Conservation (phyloP, 2,329 filamentous ascomycete species). For the Pseudopyricularia javanii region DNA sequence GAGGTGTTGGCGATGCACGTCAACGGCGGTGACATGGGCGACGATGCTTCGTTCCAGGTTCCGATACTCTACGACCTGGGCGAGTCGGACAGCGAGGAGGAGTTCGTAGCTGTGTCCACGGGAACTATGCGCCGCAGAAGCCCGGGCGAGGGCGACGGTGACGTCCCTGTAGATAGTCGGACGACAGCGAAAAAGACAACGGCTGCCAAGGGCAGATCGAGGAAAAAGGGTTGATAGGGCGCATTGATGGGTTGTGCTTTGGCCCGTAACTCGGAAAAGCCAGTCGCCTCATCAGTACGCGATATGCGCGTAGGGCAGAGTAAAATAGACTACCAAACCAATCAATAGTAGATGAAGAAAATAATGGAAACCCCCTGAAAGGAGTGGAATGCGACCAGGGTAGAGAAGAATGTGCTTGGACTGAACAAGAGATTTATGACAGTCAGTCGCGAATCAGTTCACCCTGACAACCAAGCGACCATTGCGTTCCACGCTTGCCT, state of each 20-base stretch:
- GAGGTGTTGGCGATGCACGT: conserved; percentile 74
- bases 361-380: too few species aligned
- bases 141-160: conserved; percentile 58
- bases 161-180: conserved; percentile 40
- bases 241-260: conserved; percentile 1
- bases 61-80: conserved; percentile 87
- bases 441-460: too few species aligned
- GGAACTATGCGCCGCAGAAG: conserved; percentile 85
- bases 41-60: conserved; percentile 62
- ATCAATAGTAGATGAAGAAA: too few species aligned
- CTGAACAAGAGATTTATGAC: too few species aligned
- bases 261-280: neutral
- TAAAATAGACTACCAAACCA: too few species aligned
- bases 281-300: too few species aligned
- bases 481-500: too few species aligned
- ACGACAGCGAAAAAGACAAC: conserved; percentile 26
- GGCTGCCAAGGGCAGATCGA: conserved; percentile 23
- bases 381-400: too few species aligned
- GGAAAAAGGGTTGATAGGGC: conserved; percentile 18
- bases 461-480: too few species aligned
- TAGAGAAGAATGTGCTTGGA: too few species aligned
- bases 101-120: conserved; percentile 54
- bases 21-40: conserved; percentile 42
- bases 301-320: too few species aligned
- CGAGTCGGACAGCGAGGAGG: conserved; percentile 92